Evolutionary conservation across 768 basidiomycete genomes (phyloP).

Genomic region (Mycena maculata): DNA sequence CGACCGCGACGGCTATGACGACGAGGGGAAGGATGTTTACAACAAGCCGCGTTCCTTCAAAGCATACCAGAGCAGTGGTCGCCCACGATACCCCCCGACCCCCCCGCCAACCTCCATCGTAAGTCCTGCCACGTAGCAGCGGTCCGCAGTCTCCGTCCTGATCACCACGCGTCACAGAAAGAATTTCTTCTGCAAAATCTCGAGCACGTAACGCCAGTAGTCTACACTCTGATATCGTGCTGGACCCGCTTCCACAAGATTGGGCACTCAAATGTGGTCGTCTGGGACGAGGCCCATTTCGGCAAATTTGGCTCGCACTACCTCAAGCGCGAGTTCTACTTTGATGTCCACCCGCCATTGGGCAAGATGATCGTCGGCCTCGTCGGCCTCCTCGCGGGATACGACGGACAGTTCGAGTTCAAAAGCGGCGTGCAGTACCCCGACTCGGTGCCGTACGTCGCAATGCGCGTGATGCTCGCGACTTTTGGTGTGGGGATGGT

Average conservation of each 20-base stretch:
- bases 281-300: constrained; percentile 99
- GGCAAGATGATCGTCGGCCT: constrained; percentile 99
- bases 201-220: constrained; percentile 79
- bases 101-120: constrained; percentile 78
- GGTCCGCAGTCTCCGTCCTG: background rate
- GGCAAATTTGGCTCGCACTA: constrained; percentile 99
- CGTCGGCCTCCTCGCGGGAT: constrained; percentile 90
- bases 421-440: constrained; percentile 92
- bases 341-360: constrained; percentile 97
- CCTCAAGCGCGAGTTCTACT: constrained; percentile 98
- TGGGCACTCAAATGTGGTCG: constrained; percentile 84
- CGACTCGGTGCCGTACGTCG: constrained; percentile 86
- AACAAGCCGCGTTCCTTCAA: constrained; percentile 56
- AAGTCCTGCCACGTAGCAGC: constrained; percentile 40
- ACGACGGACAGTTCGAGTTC: constrained; percentile 93
- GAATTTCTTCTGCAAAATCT: constrained; percentile 86
- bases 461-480: constrained; percentile 96
- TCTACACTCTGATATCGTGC: constrained; percentile 94
- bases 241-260: constrained; percentile 96
- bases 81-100: constrained; percentile 65
- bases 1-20: constrained; percentile 51
- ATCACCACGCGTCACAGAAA: constrained; percentile 52
- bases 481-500: constrained; percentile 96
- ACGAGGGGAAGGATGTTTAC: constrained; percentile 65
- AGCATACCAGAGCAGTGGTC: constrained; percentile 65